Conservation (phyloP, 805 yeast genomes). For the Yarrowia sp. region DNA sequence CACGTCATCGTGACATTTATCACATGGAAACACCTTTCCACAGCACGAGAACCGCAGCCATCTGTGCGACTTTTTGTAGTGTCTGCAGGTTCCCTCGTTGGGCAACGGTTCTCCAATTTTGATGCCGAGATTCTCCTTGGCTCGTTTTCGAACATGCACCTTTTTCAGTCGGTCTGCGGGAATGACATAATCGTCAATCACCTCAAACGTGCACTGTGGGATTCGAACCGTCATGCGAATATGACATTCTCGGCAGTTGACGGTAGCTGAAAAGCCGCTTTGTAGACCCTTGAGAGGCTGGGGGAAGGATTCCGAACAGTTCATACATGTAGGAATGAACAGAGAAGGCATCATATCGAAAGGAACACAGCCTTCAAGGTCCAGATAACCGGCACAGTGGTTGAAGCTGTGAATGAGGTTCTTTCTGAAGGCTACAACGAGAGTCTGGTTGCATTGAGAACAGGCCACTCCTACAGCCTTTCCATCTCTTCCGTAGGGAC, state of each 20-base stretch:
- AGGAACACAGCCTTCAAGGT: conserved; percentile 40
- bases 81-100: conserved; percentile 67
- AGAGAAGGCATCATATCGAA: conserved; percentile 40
- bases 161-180: conserved; percentile 26
- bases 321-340: conserved; percentile 40
- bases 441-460: conserved; percentile 37
- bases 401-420: conserved; percentile 39
- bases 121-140: conserved; percentile 38
- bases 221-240: conserved; percentile 37
- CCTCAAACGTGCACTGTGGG: conserved; percentile 37
- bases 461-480: conserved; percentile 38
- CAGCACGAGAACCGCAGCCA: conserved; percentile 47
- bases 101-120: conserved; percentile 85
- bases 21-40: conserved; percentile 43
- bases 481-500: conserved; percentile 37
- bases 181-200: conserved; percentile 25
- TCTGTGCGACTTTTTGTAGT: conserved; percentile 42
- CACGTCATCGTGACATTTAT: conserved; percentile 41
- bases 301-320: conserved; percentile 35
- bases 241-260: conserved; percentile 41
- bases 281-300: conserved; percentile 38
- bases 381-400: conserved; percentile 40
- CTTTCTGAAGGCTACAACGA: conserved; percentile 40
- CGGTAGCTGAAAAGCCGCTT: conserved; percentile 36
- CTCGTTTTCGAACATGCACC: conserved; percentile 29